Percentiles rank a stretch among this genome's conserved stretches.
Conservation (phyloP, 169 alveolate genomes). For the Cryptosporidium ubiquitum region DNA sequence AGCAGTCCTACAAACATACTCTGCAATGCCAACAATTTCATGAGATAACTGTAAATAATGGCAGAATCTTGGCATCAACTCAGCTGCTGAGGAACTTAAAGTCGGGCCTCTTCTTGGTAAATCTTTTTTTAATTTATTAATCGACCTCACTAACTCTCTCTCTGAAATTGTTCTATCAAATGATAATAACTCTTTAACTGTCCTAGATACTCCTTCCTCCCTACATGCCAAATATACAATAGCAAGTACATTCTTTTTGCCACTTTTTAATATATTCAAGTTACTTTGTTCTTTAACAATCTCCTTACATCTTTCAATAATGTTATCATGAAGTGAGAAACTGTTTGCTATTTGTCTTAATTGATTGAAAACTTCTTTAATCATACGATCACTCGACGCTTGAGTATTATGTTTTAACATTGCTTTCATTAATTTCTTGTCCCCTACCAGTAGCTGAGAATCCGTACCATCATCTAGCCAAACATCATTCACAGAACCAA, state of each 20-base stretch:
- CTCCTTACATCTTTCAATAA: constrained; percentile 86
- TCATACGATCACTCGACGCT: constrained; percentile 79
- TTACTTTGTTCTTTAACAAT: constrained; percentile 83
- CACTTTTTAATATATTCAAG: constrained; percentile 79
- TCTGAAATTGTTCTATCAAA: constrained; percentile 86
- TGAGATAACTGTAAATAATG: constrained; percentile 78
- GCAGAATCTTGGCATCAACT: constrained; percentile 83
- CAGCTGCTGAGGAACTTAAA: constrained; percentile 82
- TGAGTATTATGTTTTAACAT: constrained; percentile 48
- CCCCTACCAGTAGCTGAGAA: constrained; percentile 86
- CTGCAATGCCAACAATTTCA: constrained; percentile 81
- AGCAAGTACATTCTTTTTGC: constrained; percentile 83
- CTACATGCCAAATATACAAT: constrained; percentile 89
- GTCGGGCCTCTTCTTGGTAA: constrained; percentile 85
- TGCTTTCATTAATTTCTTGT: constrained; percentile 49
- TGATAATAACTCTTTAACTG: constrained; percentile 84
- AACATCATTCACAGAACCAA: constrained; percentile 88
- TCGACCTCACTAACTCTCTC: constrained; percentile 88
- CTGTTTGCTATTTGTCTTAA: constrained; percentile 84
- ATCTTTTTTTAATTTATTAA: constrained; percentile 85
- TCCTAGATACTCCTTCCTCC: constrained; percentile 88
- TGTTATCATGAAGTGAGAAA: constrained; percentile 83
- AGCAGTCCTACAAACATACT: constrained; percentile 82
- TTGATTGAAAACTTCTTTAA: constrained; percentile 82
- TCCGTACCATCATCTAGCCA: constrained; percentile 89